These are phyloP conservation scores for Colletotrichum sp. DNA, from an alignment of 2,329 filamentous ascomycete species.

Conservation along the genomic window DNA sequence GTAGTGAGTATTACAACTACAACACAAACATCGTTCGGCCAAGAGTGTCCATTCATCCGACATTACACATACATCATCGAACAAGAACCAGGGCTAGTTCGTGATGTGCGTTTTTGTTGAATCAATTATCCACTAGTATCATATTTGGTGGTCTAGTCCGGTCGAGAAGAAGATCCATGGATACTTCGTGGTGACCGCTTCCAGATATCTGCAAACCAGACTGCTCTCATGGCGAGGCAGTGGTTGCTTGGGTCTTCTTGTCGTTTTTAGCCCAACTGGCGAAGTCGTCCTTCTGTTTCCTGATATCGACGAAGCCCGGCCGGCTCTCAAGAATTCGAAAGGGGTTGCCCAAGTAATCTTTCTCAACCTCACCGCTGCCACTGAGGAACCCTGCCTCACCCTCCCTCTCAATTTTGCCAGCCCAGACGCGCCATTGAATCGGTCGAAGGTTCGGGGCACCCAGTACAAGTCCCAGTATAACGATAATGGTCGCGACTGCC, in stretches of 20 bases:
- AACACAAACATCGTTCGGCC: background rate
- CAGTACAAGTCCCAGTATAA: conserved; percentile 83
- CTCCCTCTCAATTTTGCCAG: conserved; percentile 82
- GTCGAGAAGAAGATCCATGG: background rate
- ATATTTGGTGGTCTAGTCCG: background rate
- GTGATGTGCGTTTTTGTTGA: background rate
- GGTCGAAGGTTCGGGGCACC: conserved; percentile 81
- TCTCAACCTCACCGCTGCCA: conserved; percentile 69
- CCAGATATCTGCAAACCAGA: background rate
- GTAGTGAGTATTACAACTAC: background rate
- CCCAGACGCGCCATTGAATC: conserved; percentile 83
- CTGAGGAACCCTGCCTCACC: conserved; percentile 64
- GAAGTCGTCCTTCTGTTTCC: conserved; percentile 81
- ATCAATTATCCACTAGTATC: background rate
- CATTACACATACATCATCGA: background rate
- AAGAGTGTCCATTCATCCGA: background rate
- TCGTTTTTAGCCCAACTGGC: conserved; percentile 68
- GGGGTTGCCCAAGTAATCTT: conserved; percentile 76
- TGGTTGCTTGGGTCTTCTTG: conserved; percentile 19
- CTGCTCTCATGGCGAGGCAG: background rate
- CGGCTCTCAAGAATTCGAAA: conserved; percentile 81
- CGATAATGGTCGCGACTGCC: conserved; percentile 76
- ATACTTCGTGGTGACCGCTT: background rate
- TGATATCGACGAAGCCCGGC: conserved; percentile 86
- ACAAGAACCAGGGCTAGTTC: background rate